Evolutionary conservation across 257 asterid genomes (phyloP).

Genomic region (Cordia subcordata): DNA sequence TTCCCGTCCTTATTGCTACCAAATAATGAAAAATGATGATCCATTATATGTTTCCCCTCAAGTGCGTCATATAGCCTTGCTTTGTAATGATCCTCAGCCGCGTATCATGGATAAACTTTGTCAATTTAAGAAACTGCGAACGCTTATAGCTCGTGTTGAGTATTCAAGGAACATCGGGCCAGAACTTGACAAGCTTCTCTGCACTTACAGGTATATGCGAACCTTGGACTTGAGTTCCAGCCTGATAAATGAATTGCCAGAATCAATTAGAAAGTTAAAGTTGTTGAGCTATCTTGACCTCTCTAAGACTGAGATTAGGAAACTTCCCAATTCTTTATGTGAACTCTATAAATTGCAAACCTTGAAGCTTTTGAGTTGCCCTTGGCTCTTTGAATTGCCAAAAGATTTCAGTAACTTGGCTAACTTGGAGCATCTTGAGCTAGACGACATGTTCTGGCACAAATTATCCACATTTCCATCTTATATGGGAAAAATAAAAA

Average conservation of each 20-base stretch:
- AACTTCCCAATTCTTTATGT: slow-evolving; percentile 17
- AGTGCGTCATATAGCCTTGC: slow-evolving; percentile 21
- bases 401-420: neutral
- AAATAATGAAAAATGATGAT: slow-evolving; percentile 5
- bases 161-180: neutral
- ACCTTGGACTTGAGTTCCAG: slow-evolving; percentile 14
- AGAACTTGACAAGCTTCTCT: neutral
- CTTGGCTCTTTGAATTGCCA: slow-evolving; percentile 10
- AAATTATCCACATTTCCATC: slow-evolving; percentile 4
- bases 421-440: slow-evolving; percentile 14
- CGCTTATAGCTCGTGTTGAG: slow-evolving; percentile 11
- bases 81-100: slow-evolving; percentile 1
- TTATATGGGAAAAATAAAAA: neutral
- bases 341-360: slow-evolving; percentile 10
- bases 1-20: slow-evolving; percentile 13
- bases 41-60: slow-evolving; percentile 11
- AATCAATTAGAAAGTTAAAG: neutral
- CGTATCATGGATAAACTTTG: neutral
- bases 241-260: slow-evolving; percentile 2
- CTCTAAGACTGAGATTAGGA: slow-evolving; percentile 10
- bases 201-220: slow-evolving; percentile 7
- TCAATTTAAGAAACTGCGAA: slow-evolving; percentile 19
- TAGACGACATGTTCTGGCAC: slow-evolving; percentile 13
- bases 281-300: slow-evolving; percentile 23
- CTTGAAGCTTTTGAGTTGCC: slow-evolving; percentile 1